phyloP scores from a whole-genome alignment of 2,329 filamentous ascomycete genomes.

The Capronia coronata region DNA sequence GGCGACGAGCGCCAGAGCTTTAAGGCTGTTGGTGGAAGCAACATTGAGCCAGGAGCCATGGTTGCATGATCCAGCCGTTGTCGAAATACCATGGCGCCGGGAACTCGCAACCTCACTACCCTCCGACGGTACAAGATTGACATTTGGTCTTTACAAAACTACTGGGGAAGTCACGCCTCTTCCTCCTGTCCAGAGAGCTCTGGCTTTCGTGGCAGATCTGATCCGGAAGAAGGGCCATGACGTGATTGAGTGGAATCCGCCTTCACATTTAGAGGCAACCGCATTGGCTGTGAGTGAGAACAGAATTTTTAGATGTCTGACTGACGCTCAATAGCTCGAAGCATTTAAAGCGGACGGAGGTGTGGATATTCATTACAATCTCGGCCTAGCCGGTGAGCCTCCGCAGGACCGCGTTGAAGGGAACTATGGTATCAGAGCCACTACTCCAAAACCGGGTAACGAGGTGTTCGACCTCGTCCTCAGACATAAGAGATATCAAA shows the following conservation, averaged over 20 bases:
- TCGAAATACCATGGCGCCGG: constrained; percentile 41
- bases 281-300: no score
- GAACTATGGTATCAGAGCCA: no score
- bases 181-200: constrained; percentile 50
- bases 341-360: constrained; percentile 2
- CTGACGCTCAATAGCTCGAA: no score
- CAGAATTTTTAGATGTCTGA: no score
- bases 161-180: constrained; percentile 57
- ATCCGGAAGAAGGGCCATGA: constrained; percentile 32
- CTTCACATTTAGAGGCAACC: no score
- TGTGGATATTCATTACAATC: neutral
- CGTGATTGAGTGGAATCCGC: neutral
- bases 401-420: no score
- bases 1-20: constrained; percentile 46
- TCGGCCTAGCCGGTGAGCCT: no score
- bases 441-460: no score
- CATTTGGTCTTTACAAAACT: no score
- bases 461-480: no score
- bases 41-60: constrained; percentile 44
- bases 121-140: constrained; percentile 51
- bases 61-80: constrained; percentile 41
- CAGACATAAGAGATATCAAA: no score
- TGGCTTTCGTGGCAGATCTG: constrained; percentile 41
- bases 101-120: constrained; percentile 34
- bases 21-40: constrained; percentile 38